phyloP scores from a whole-genome alignment of 129 eudicot genomes.

The Arctium minus region DNA sequence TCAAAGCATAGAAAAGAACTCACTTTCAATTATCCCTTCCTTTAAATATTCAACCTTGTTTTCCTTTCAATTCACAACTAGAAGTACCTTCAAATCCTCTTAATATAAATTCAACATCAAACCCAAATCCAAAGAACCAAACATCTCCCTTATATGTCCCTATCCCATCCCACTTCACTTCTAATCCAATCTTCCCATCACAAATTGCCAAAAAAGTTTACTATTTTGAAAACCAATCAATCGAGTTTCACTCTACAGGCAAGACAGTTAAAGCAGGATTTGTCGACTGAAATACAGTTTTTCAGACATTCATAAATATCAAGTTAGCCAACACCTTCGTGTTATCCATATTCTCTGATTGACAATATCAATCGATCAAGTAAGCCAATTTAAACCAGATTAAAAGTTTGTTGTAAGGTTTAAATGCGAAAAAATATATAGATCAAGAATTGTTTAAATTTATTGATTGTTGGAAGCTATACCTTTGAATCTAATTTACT shows the following conservation, averaged over 20 bases:
- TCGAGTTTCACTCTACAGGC: background rate
- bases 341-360: background rate
- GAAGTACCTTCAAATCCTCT: constrained; percentile 27
- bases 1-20: constrained; percentile 24
- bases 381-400: background rate
- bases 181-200: constrained; percentile 27
- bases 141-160: background rate
- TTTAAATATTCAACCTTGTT: constrained; percentile 13
- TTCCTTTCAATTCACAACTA: constrained; percentile 22
- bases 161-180: constrained; percentile 19
- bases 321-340: background rate
- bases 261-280: background rate
- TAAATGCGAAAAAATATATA: background rate
- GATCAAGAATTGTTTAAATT: background rate
- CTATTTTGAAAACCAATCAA: background rate
- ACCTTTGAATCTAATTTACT: background rate
- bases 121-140: background rate
- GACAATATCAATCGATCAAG: background rate
- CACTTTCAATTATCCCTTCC: constrained; percentile 30
- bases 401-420: background rate
- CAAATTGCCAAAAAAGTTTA: background rate
- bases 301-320: background rate
- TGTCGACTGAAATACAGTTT: background rate
- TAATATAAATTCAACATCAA: background rate
- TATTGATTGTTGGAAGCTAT: background rate